A percentile compares a stretch with the other conserved stretches of the same genome.
These are phyloP conservation scores for Mycena sanguinolenta DNA, from an alignment of 768 basidiomycete species.

Conservation along the genomic window DNA sequence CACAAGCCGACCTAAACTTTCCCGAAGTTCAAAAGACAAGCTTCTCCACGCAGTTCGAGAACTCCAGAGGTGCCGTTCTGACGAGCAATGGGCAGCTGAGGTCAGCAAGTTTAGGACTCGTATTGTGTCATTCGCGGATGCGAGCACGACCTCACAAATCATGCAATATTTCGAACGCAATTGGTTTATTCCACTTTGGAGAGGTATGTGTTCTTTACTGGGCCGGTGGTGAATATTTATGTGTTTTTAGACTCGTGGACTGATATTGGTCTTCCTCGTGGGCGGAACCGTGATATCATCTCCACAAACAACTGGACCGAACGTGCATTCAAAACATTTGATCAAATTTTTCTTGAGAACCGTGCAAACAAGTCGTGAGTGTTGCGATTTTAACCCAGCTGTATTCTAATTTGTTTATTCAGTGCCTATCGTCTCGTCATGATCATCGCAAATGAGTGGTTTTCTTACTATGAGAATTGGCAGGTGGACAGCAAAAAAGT, in stretches of 20 bases:
- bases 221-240: not conserved
- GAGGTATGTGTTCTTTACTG: conserved; percentile 10
- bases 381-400: not conserved
- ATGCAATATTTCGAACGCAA: conserved; percentile 30
- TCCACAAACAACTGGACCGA: conserved; percentile 37
- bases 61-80: conserved; percentile 17
- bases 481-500: conserved; percentile 9
- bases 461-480: conserved; percentile 28
- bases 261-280: conserved; percentile 29
- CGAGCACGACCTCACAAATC: not conserved
- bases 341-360: conserved; percentile 35
- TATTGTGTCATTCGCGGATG: conserved; percentile 2
- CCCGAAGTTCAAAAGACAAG: not conserved
- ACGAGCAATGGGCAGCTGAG: not conserved
- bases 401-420: not conserved
- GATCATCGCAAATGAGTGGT: conserved; percentile 30
- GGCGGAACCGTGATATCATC: conserved; percentile 30
- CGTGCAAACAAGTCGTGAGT: conserved; percentile 30
- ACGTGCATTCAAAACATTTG: conserved; percentile 34
- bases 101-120: not conserved
- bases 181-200: conserved; percentile 32
- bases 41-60: conserved; percentile 21
- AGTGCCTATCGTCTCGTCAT: conserved; percentile 27
- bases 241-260: conserved; percentile 21
- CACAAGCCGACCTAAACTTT: conserved; percentile 10